Conservation (phyloP, 257 asterid species). For the Agastache rugosa region DNA sequence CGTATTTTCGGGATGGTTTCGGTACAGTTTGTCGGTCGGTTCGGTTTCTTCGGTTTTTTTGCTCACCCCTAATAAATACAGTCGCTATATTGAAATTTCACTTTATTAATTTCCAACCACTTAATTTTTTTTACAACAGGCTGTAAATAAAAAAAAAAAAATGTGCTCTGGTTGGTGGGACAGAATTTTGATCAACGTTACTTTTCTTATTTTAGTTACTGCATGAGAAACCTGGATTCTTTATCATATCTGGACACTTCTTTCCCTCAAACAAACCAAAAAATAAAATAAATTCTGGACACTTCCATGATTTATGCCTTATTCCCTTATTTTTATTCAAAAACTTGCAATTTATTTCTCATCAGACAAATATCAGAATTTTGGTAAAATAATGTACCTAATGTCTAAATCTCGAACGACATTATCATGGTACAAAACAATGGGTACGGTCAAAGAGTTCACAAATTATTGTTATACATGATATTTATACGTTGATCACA, state of each 20-base stretch:
- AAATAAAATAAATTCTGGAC: conserved; percentile 17
- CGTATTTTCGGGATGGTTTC: too few species aligned
- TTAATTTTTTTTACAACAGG: neutral
- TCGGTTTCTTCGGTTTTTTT: too few species aligned
- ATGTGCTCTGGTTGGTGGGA: neutral
- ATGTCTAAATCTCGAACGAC: conserved; percentile 18
- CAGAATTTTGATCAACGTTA: neutral
- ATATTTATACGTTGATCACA: neutral
- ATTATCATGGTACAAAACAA: conserved; percentile 16
- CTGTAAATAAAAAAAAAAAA: neutral
- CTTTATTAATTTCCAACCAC: neutral
- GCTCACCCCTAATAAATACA: too few species aligned
- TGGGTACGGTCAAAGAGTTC: neutral
- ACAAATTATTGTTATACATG: neutral
- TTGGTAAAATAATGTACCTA: conserved; percentile 21
- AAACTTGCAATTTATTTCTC: conserved; percentile 17
- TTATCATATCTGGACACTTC: too few species aligned
- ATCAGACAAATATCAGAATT: conserved; percentile 38
- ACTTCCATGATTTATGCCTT: neutral
- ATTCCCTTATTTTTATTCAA: conserved; percentile 24
- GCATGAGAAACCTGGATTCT: neutral
- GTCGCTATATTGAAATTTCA: too few species aligned
- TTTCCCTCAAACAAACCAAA: too few species aligned
- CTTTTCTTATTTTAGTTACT: neutral
- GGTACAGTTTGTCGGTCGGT: too few species aligned